Evolutionary conservation across 2,329 filamentous ascomycete species (phyloP).

Genomic region (Corniculantispora saksenae): DNA sequence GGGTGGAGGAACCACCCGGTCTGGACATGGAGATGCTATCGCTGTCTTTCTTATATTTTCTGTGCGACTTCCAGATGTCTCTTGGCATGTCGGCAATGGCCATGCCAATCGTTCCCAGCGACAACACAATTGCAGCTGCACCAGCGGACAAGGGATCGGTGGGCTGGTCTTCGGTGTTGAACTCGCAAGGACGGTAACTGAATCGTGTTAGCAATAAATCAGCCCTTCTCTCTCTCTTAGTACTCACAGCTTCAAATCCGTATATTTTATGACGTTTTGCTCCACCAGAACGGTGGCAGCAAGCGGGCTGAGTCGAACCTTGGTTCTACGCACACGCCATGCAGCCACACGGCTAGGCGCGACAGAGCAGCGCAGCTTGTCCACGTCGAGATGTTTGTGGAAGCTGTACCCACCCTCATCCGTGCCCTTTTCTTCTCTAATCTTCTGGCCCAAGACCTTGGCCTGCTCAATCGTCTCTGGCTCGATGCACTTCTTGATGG

Average conservation of each 20-base stretch:
- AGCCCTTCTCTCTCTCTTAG: not conserved
- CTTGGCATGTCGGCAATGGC: slow-evolving; percentile 74
- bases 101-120: slow-evolving; percentile 78
- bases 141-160: slow-evolving; percentile 78
- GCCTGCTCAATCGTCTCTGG: slow-evolving; percentile 60
- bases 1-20: slow-evolving; percentile 9
- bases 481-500: slow-evolving; percentile 61
- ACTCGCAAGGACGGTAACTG: slow-evolving; percentile 60
- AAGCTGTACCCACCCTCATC: slow-evolving; percentile 67
- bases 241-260: slow-evolving; percentile 71
- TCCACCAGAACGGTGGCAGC: slow-evolving; percentile 70
- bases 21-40: not conserved
- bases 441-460: slow-evolving; percentile 60
- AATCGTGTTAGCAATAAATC: slow-evolving; percentile 19
- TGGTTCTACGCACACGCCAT: slow-evolving; percentile 71
- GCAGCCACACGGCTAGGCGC: slow-evolving; percentile 68
- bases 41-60: slow-evolving; percentile 25
- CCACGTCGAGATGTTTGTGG: slow-evolving; percentile 67
- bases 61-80: slow-evolving; percentile 51
- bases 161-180: slow-evolving; percentile 76
- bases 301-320: slow-evolving; percentile 68
- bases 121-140: slow-evolving; percentile 76
- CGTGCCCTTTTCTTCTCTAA: slow-evolving; percentile 65
- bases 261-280: slow-evolving; percentile 64
- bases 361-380: slow-evolving; percentile 69